Evolutionary conservation across 1,284 basidiomycete species (phyloP).

Genomic region (Ganoderma boninense): DNA sequence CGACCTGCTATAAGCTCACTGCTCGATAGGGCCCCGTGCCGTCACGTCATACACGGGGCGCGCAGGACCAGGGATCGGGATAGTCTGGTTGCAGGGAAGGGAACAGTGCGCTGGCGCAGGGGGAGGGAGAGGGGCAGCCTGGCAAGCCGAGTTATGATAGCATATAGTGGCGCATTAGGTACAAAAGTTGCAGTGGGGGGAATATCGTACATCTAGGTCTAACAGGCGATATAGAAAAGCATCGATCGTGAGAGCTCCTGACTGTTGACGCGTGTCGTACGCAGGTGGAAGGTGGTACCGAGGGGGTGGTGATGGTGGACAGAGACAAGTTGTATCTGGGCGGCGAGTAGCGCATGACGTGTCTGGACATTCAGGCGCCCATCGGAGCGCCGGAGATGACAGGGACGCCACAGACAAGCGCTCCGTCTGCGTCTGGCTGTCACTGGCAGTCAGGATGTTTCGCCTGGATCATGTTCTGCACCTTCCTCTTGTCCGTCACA

Average conservation of each 20-base stretch:
- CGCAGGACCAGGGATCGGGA: neutral
- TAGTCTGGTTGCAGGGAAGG: neutral
- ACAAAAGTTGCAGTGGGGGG: neutral
- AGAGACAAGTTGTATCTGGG: neutral
- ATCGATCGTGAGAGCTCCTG: neutral
- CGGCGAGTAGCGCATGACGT: neutral
- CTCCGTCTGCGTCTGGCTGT: no score
- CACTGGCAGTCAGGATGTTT: conserved; percentile 31
- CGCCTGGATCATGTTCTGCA: conserved; percentile 36
- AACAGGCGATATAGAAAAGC: neutral
- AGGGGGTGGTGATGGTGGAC: neutral
- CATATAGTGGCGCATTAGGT: conserved; percentile 3
- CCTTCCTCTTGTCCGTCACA: conserved; percentile 27
- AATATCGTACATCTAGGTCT: neutral
- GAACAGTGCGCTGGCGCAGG: neutral
- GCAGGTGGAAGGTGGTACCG: neutral
- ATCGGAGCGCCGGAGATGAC: neutral
- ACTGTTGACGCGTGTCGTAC: neutral
- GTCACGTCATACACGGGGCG: neutral
- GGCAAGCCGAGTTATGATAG: neutral
- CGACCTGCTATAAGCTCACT: neutral
- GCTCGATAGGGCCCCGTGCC: neutral
- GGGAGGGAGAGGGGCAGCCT: neutral
- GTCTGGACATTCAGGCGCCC: neutral
- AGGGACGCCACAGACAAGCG: neutral